Conservation (phyloP, 2,329 filamentous ascomycete genomes). For the Trichoderma sp. region DNA sequence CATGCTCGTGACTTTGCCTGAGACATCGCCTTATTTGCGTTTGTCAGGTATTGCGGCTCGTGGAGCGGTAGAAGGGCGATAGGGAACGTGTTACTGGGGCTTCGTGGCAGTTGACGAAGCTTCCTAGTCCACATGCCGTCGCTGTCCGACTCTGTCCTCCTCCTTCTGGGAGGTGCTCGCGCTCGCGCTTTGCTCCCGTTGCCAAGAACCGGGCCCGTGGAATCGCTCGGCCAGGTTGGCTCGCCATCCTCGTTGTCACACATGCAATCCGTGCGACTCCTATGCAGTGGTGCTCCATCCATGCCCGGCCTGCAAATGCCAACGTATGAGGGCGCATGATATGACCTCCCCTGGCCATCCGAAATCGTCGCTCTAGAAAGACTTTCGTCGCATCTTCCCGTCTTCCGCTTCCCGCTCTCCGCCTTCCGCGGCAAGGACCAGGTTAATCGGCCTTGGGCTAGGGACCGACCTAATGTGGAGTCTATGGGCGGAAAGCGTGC, state of each 20-base stretch:
- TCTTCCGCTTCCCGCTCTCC: conserved; percentile 25
- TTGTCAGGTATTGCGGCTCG: neutral
- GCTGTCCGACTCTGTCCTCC: neutral
- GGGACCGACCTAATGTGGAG: conserved; percentile 19
- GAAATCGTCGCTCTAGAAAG: conserved; percentile 7
- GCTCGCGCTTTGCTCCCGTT: conserved; percentile 19
- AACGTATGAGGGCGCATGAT: conserved; percentile 13
- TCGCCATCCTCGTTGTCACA: conserved; percentile 18
- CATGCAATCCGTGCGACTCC: conserved; percentile 4
- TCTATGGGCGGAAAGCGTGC: conserved; percentile 13
- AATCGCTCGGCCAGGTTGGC: conserved; percentile 16
- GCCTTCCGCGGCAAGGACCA: conserved; percentile 26
- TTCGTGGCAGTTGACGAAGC: neutral
- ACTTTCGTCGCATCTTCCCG: conserved; percentile 26
- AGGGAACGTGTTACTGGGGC: neutral
- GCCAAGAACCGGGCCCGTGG: conserved; percentile 30
- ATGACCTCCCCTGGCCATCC: conserved; percentile 6
- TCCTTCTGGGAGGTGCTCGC: neutral
- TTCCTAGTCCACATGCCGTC: no score
- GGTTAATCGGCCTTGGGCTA: conserved; percentile 6
- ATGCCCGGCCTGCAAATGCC: conserved; percentile 1
- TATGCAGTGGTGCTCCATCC: conserved; percentile 20
- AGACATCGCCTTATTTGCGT: neutral
- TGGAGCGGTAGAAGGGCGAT: neutral
- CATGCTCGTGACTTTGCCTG: conserved; percentile 1